phyloP scores from a whole-genome alignment of 2,329 filamentous ascomycete genomes.

The Aspergillus sp. region DNA sequence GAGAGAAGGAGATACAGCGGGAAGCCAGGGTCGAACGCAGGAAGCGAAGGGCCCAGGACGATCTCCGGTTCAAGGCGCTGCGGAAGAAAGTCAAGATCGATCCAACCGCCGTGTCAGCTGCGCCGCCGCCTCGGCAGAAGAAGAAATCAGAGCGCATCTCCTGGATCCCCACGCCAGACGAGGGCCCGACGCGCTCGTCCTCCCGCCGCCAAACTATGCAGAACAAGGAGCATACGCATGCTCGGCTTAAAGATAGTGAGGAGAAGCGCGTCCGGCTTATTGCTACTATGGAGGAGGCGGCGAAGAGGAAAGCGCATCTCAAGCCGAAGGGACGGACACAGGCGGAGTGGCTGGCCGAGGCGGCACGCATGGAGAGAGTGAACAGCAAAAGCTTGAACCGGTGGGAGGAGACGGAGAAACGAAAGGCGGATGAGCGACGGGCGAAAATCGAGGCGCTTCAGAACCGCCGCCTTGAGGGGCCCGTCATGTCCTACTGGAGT shows the following conservation, averaged over 20 bases:
- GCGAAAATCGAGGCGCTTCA: slow-evolving; percentile 80
- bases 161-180: slow-evolving; percentile 56
- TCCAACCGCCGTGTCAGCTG: slow-evolving; percentile 35
- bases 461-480: slow-evolving; percentile 75
- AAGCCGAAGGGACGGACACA: slow-evolving; percentile 81
- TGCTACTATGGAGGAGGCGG: slow-evolving; percentile 52
- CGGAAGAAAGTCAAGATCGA: slow-evolving; percentile 70
- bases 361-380: slow-evolving; percentile 69
- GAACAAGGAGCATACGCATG: slow-evolving; percentile 52
- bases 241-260: slow-evolving; percentile 40
- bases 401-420: slow-evolving; percentile 89
- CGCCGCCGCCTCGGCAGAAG: slow-evolving; percentile 41
- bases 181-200: slow-evolving; percentile 54
- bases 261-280: slow-evolving; percentile 39
- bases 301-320: slow-evolving; percentile 56
- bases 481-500: slow-evolving; percentile 87
- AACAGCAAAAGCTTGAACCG: slow-evolving; percentile 85
- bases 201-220: slow-evolving; percentile 54
- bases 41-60: slow-evolving; percentile 73
- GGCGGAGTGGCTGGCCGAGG: slow-evolving; percentile 72
- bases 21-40: slow-evolving; percentile 64
- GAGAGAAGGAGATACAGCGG: slow-evolving; percentile 77
- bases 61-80: slow-evolving; percentile 47
- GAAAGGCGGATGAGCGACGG: slow-evolving; percentile 71
- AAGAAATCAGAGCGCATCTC: slow-evolving; percentile 64